Evolutionary conservation across 73 alveolate genomes (phyloP), one percentile per base, ranked within the genome.

Genomic region (Blepharisma japonicum): DNA sequence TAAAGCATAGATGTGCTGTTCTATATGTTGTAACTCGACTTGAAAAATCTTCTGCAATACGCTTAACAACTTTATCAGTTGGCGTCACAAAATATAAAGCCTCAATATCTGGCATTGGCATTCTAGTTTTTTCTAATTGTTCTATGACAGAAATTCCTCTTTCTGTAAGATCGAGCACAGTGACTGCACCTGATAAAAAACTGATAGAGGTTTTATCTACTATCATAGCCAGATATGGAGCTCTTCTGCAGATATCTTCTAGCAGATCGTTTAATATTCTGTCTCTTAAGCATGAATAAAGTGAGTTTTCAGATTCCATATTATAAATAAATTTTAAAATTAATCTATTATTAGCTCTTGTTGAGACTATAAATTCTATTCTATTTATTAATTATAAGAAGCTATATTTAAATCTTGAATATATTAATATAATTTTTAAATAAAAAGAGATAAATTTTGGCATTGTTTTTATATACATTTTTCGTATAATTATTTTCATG

Each of bases 181-280:
- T 14, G 14, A 14, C 38, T 2, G 74, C 38, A 0, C 74, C 74
- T 8, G 47, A 14, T 14, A 61, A 39, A 9, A 61, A 14, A 39
- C 74, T 39, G 14, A 61, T 14, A 61, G 74, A 61, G 47, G 14
- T 61, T 61, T 25, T 61, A 61, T 61, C 74, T 8, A 61, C 74
- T 18, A 61, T 25, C 18, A 61, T 61, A 8, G 23, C 47, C 47
- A 61, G 23, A 61, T 25, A 14, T 25, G 49, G 18, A 20, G 46
- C 39, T 61, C 18, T 14, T 9, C 46, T 14, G 39, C 46, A 39
- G 23, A 39, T 61, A 9, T 61, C 74, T n/a, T 61, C 74, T 14
- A 61, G 2, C 47, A 61, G 14, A 14, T 61, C 74, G 38, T 61
- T 25, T 61, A 61, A 9, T n/a, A 61, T 61, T 61, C 74, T 14